Evolutionary conservation across 2,329 filamentous ascomycete genomes (phyloP).

Genomic region (Ambrosiella cleistominuta): DNA sequence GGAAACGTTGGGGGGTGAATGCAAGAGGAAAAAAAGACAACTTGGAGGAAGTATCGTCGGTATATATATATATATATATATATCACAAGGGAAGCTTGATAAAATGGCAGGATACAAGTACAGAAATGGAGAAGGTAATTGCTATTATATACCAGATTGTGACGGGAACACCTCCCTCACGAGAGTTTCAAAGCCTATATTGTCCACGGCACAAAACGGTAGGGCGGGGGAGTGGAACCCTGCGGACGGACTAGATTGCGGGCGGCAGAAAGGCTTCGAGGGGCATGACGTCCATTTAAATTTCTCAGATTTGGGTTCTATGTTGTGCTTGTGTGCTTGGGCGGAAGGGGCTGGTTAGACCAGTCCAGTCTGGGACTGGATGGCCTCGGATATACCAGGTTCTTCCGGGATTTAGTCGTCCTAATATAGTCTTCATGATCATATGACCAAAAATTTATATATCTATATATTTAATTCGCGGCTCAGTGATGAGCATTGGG

Average conservation of each 20-base stretch:
- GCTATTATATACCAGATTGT: background rate
- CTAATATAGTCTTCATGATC: conserved; percentile 7
- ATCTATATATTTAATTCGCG: background rate
- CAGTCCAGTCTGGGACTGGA: background rate
- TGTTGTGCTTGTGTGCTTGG: background rate
- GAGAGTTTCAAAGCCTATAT: background rate
- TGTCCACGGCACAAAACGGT: background rate
- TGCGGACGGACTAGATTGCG: background rate
- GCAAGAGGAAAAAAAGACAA: conserved; percentile 9
- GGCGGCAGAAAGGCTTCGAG: background rate
- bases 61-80: too few species aligned
- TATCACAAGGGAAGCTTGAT: too few species aligned
- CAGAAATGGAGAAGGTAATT: background rate
- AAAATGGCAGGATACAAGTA: too few species aligned
- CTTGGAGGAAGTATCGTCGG: too few species aligned
- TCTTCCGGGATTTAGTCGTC: conserved; percentile 13
- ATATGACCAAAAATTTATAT: conserved; percentile 3
- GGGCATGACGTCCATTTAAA: background rate
- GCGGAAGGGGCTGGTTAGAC: background rate
- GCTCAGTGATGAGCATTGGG: background rate
- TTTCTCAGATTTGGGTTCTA: too few species aligned
- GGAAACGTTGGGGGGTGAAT: conserved; percentile 9
- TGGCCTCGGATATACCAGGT: conserved; percentile 12
- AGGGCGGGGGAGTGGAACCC: background rate
- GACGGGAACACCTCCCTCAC: background rate